phyloP scores from a whole-genome alignment of 129 eudicot species.

The Lactuca sativa region DNA sequence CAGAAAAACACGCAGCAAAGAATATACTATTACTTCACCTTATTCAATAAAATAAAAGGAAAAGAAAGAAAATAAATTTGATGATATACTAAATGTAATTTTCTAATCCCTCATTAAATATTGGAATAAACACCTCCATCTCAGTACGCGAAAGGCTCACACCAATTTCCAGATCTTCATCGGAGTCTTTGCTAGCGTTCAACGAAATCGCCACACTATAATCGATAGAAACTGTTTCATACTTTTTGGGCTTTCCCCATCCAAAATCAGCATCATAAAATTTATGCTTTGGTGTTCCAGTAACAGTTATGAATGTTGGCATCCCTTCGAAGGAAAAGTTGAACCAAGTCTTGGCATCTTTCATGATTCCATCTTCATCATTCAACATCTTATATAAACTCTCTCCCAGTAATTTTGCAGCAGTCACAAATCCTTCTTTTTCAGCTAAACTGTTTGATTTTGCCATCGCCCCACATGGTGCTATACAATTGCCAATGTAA shows the following conservation, averaged over 20 bases:
- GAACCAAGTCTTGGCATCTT: not conserved
- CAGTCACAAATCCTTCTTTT: not conserved
- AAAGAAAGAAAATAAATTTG: no score
- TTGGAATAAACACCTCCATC: not conserved
- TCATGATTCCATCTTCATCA: not conserved
- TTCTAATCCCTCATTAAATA: no score
- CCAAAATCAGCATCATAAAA: constrained; percentile 15
- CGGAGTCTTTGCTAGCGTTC: not conserved
- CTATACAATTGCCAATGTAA: constrained; percentile 20
- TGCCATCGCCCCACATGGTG: not conserved
- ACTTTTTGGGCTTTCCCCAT: constrained; percentile 19
- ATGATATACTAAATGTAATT: no score
- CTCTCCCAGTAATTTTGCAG: not conserved
- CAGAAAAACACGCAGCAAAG: no score
- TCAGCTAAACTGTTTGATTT: not conserved
- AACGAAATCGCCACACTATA: not conserved
- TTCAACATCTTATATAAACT: not conserved
- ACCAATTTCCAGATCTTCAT: not conserved
- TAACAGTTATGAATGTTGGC: not conserved
- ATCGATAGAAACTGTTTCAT: constrained; percentile 2
- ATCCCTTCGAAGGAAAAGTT: no score
- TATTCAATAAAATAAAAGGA: no score
- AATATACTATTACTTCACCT: no score
- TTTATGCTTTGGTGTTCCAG: constrained; percentile 6
- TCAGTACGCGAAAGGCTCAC: not conserved